Percentiles rank a stretch among this genome's conserved stretches.
These are phyloP conservation scores for Aspergillaceae sp. DNA, from an alignment of 2,329 filamentous ascomycete species.

Conservation along the genomic window DNA sequence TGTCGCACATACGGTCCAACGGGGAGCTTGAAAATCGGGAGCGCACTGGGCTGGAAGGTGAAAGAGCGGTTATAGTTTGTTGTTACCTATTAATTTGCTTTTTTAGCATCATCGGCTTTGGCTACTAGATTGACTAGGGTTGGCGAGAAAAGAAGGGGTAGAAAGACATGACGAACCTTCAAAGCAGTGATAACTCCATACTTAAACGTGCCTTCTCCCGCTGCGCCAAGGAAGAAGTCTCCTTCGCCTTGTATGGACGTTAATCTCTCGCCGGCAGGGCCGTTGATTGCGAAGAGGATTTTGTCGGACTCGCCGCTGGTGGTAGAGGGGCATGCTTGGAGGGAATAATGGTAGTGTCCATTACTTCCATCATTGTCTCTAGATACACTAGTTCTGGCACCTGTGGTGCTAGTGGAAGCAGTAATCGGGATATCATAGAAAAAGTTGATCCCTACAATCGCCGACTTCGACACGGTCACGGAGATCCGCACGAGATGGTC, in stretches of 20 bases:
- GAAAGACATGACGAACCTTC: no score
- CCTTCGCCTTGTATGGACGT: constrained; percentile 7
- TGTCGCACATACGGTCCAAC: constrained; percentile 3
- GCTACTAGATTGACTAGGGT: no score
- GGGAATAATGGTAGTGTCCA: background rate
- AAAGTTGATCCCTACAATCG: constrained; percentile 11
- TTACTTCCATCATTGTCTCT: no score
- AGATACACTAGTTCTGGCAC: no score
- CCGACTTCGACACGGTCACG: constrained; percentile 5
- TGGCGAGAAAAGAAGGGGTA: no score
- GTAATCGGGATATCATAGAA: constrained; percentile 6
- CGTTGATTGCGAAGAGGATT: constrained; percentile 12
- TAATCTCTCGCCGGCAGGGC: constrained; percentile 11
- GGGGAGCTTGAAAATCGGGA: constrained; percentile 10
- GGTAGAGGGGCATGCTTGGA: constrained; percentile 6
- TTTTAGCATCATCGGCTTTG: no score
- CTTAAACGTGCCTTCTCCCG: no score
- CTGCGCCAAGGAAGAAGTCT: no score
- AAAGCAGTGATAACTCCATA: no score
- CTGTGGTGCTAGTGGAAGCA: no score
- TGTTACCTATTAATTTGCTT: constrained; percentile 4
- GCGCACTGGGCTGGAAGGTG: constrained; percentile 11
- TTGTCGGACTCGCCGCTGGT: constrained; percentile 4
- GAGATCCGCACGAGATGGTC: constrained; percentile 13
- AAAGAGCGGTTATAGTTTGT: constrained; percentile 11